Conservation (phyloP, 192 early-diverging fungal species). For the Linnemannia elongata region DNA sequence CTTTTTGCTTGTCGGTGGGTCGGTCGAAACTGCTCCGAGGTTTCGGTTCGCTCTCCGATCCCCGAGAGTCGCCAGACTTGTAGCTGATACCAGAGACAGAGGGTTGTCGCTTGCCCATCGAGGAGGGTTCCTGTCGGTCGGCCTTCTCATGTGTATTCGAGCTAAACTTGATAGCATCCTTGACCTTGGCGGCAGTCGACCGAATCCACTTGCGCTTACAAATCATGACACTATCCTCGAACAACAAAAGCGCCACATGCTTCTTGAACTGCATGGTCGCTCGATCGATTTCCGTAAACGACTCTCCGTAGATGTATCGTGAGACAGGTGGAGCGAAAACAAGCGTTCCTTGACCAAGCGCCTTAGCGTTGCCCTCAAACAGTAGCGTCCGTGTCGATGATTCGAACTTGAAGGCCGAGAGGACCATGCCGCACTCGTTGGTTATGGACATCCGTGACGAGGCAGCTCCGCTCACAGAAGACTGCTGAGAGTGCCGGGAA, state of each 20-base stretch:
- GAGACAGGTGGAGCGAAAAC: conserved; percentile 61
- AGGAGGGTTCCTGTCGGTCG: conserved; percentile 11
- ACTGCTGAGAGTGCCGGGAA: conserved; percentile 21
- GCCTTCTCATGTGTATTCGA: conserved; percentile 9
- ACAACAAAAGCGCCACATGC: conserved; percentile 73
- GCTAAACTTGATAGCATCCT: conserved; percentile 53
- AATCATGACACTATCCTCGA: conserved; percentile 75
- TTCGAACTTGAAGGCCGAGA: conserved; percentile 72
- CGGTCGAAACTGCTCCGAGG: conserved; percentile 66
- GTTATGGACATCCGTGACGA: conserved; percentile 47
- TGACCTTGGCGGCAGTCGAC: conserved; percentile 52
- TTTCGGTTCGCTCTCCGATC: conserved; percentile 60
- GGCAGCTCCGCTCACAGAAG: conserved; percentile 31
- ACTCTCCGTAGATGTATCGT: conserved; percentile 77
- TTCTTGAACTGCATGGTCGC: conserved; percentile 73
- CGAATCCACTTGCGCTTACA: conserved; percentile 75
- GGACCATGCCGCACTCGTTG: conserved; percentile 63
- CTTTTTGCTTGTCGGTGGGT: conserved; percentile 63
- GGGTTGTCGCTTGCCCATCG: conserved; percentile 15
- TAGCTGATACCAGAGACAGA: conserved; percentile 36
- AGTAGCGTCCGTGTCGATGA: conserved; percentile 65
- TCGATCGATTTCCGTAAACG: conserved; percentile 74
- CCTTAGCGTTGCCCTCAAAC: conserved; percentile 71
- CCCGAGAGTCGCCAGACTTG: conserved; percentile 30
- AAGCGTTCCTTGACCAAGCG: conserved; percentile 49